Evolutionary conservation across 1,284 basidiomycete genomes (phyloP), one percentile per base, ranked within the genome.

Genomic region (Leccinum pseudoinsigne): DNA sequence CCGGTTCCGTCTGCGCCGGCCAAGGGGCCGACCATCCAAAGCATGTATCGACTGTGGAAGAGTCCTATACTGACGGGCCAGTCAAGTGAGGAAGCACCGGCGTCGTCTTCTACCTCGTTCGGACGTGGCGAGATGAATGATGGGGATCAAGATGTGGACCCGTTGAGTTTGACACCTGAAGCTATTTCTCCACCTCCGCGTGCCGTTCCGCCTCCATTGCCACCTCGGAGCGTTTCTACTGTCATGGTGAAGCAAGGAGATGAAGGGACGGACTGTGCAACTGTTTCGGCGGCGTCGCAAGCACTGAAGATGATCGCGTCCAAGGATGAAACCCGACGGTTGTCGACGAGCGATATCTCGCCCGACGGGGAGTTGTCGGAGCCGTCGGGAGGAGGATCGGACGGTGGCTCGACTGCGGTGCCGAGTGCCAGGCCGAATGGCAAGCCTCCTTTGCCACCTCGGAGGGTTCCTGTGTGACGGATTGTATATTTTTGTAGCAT

Each of bases 11-110:
- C 77, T 9, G 67, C 76, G 5, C 62, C 76, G 1, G 84, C 75
- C 14, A 84, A 82, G 69, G 74, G 77, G 18, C 67, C 75, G 26
- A 80, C 81, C n/a, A 85, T 90, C 53, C 84, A 88, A 71, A 84
- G 81, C 66, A 81, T 90, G 64, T 90, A 90, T 71, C 82, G 88
- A 28, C 76, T 92, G 50, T 90, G 87, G 84, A 88, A 87, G 73
- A 84, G 75, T 55, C 81, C 83, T 16, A 73, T 75, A 23, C 66
- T 74, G 16, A 70, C 75, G 4, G 74, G 69, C 34, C 72, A 78
- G 56, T 68, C 66, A 50, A 64, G 62, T 53, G 60, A 66, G 50
- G 75, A 75, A 18, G 36, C 31, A 4, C 72, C 72, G 28, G 64
- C 71, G 21, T 66, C 70, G 55, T 61, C 70, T 57, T 67, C 66